Percentiles rank a stretch among this genome's conserved stretches.
Evolutionary conservation across 2,329 filamentous ascomycete species (phyloP).

Genomic region (Gyromitra esculenta): DNA sequence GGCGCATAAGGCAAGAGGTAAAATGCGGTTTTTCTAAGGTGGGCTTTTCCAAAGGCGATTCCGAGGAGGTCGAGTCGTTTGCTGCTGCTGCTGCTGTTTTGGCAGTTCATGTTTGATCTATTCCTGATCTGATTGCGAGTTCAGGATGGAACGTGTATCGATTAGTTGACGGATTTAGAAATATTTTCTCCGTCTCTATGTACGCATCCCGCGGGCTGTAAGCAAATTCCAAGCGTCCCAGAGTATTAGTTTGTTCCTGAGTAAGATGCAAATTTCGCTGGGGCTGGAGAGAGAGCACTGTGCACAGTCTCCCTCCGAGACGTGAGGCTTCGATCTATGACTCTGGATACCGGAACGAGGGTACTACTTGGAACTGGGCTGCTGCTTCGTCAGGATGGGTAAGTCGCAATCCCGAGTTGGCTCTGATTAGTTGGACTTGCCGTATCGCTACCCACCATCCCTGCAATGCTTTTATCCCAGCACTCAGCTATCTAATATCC

Average conservation of each 20-base stretch:
- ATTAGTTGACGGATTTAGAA: slow-evolving; percentile 25
- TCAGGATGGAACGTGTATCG: not conserved
- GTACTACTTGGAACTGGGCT: slow-evolving; percentile 6
- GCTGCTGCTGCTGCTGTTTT: not conserved
- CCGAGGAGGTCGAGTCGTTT: not conserved
- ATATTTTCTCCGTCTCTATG: not conserved
- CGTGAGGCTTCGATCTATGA: not conserved
- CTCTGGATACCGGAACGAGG: slow-evolving; percentile 15
- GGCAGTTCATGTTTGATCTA: slow-evolving; percentile 1
- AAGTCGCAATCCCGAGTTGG: not conserved
- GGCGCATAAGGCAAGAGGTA: slow-evolving; percentile 12
- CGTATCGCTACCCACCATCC: not conserved
- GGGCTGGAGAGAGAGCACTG: not conserved
- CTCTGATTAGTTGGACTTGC: slow-evolving; percentile 24
- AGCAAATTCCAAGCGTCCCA: slow-evolving; percentile 10
- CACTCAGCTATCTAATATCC: slow-evolving; percentile 14
- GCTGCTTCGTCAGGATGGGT: not conserved
- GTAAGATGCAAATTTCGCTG: slow-evolving; percentile 21
- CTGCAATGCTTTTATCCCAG: slow-evolving; percentile 25
- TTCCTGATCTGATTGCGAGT: not conserved
- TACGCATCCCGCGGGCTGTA: slow-evolving; percentile 6
- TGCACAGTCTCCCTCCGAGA: slow-evolving; percentile 11
- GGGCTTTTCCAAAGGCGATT: slow-evolving; percentile 7
- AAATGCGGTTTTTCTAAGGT: slow-evolving; percentile 10
- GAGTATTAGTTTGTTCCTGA: slow-evolving; percentile 23